A percentile compares a stretch with the other conserved stretches of the same genome.
Conservation (phyloP, 257 asterid genomes). For the Solanum okadae region DNA sequence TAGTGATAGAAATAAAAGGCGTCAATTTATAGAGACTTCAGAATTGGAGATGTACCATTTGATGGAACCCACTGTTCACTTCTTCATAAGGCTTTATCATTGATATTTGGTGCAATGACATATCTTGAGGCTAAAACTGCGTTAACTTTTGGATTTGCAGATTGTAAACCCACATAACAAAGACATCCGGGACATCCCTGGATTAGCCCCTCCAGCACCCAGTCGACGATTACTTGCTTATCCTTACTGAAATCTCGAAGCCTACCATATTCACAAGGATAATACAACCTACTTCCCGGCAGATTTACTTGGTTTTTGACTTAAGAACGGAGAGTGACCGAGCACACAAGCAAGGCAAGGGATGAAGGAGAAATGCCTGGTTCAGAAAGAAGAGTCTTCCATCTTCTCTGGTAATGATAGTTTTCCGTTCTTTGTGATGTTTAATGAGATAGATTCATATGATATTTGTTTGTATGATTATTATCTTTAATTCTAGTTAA, state of each 20-base stretch:
- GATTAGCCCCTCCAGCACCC: constrained; percentile 95
- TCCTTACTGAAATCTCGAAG: constrained; percentile 10
- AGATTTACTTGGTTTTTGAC: not conserved
- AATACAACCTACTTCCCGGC: not conserved
- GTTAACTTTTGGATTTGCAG: constrained; percentile 26
- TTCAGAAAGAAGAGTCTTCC: not conserved
- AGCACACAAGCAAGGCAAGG: not conserved
- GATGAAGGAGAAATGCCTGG: not conserved
- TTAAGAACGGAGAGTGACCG: not conserved
- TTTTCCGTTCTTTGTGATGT: not conserved
- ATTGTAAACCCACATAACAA: constrained; percentile 78
- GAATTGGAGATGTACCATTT: not conserved
- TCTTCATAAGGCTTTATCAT: not conserved
- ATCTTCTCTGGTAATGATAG: not conserved
- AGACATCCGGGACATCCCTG: constrained; percentile 84
- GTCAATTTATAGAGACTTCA: not conserved
- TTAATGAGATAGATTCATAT: not conserved
- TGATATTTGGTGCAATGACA: not conserved
- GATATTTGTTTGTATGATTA: not conserved
- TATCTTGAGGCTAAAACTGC: not conserved
- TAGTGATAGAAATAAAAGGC: not conserved
- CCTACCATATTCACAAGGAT: not conserved
- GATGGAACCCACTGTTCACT: not conserved
- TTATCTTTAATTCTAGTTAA: not conserved
- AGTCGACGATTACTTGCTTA: constrained; percentile 63